Base-by-base conservation (phyloP, 257 asterid genomes). In the Penstemon eatonii region DNA sequence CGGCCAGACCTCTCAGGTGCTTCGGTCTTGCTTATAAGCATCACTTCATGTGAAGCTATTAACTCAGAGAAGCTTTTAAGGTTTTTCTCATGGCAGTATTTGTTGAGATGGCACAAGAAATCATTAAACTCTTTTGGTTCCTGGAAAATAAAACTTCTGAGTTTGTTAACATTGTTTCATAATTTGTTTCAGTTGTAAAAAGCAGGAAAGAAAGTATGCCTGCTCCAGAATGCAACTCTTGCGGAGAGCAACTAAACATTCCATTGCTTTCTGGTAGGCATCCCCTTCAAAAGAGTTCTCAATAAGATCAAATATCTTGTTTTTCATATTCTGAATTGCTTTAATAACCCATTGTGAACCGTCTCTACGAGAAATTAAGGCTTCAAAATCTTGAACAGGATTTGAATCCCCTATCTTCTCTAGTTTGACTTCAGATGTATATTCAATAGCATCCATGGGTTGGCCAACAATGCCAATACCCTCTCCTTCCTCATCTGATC, bases 361-460 rank as follows among this genome's bases (percentile, higher is more conserved):
- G 78, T 93, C 97, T 81, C 96, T 83, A 55, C 96, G 91, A 54
- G 96, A 85, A 70, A 93, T 71, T 91, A 93, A 87, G 61, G 86
- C 86, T 78, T 88, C 95, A 74, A 93, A 93, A 78, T 93, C 99
- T 78, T 84, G 77, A 66, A 93, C 85, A 6, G 97, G 97, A 78
- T 86, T 76, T 46, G 77, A 68, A 67, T 84, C 83, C 60, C 96
- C 97, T 42, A 87, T 80, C 19, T 83, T 72, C 72, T 88, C 96
- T n/a, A 67, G 80, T 68, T 88, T 85, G 60, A 79, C 73, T 61
- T 76, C 37, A 43, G 89, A 87, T 45, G 80, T 67, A 78, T 80
- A 70, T 68, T 86, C 91, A 56, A 69, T 66, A 61, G 76, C 78
- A 61, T 86, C 89, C 84, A 85, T 76, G 43, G 88, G 78, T 77